Percentiles rank a stretch among this genome's conserved stretches.
Conservation (phyloP, 306 rosid genomes). For the Luffa aegyptiaca region DNA sequence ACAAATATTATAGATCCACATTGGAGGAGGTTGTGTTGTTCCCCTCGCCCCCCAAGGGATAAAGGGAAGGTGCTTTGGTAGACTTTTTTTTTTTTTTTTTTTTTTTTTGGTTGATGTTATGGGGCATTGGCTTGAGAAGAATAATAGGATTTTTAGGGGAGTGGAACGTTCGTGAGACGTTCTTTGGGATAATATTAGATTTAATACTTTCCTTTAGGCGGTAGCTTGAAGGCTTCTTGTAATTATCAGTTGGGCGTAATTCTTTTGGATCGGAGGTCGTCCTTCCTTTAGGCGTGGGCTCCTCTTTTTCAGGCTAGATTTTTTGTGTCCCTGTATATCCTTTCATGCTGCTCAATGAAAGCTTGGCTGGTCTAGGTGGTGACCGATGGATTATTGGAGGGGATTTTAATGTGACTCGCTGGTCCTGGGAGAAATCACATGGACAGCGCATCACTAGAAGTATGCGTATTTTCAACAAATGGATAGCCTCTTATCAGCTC, state of each 20-base stretch:
- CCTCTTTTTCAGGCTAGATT: too few relatives aligned
- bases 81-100: background rate
- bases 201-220: background rate
- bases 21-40: background rate
- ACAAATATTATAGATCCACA: background rate
- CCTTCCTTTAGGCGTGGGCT: background rate
- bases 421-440: too few relatives aligned
- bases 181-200: background rate
- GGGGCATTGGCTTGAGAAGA: background rate
- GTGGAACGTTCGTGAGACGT: background rate
- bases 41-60: background rate
- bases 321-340: background rate
- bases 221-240: background rate
- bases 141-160: background rate
- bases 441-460: too few relatives aligned
- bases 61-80: background rate
- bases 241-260: background rate
- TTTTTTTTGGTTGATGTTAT: background rate
- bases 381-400: too few relatives aligned
- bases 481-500: too few relatives aligned
- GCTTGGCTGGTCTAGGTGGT: background rate
- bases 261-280: background rate
- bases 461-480: too few relatives aligned
- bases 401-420: too few relatives aligned
- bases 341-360: background rate